Evolutionary conservation across 139 green algal species (phyloP).

Genomic region (Limnomonas spitsbergensis): DNA sequence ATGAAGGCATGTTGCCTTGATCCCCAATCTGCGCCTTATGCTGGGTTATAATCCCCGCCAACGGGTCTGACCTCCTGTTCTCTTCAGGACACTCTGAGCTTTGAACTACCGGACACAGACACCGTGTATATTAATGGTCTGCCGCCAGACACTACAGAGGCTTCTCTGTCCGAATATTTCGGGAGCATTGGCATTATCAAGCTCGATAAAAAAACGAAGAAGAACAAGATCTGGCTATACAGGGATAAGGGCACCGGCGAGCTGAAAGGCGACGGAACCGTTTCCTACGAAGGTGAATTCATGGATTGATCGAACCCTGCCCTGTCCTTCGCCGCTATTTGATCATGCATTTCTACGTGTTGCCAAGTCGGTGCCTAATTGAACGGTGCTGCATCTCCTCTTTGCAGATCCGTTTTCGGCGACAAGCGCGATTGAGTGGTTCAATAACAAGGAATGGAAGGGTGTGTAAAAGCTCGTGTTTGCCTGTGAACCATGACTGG

Average conservation of each 20-base stretch:
- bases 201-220: conserved; percentile 70
- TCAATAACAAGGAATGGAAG: conserved; percentile 80
- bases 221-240: conserved; percentile 57
- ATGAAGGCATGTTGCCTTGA: too few species aligned
- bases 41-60: too few species aligned
- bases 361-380: too few species aligned
- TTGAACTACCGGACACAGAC: conserved; percentile 17
- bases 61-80: too few species aligned
- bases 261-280: conserved; percentile 79
- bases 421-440: conserved; percentile 75
- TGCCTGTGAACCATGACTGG: neutral
- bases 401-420: conserved; percentile 83
- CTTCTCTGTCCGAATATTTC: conserved; percentile 74
- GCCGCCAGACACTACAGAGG: conserved; percentile 1
- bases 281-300: conserved; percentile 37
- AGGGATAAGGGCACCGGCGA: conserved; percentile 67
- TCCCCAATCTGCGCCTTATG: too few species aligned
- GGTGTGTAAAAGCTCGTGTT: neutral
- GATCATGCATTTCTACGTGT: too few species aligned
- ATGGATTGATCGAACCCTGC: too few species aligned
- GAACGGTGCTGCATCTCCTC: too few species aligned
- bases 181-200: conserved; percentile 63
- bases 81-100: conserved; percentile 7
- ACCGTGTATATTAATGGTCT: conserved; percentile 17
- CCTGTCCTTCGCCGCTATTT: too few species aligned